Percentiles rank a stretch among this genome's conserved stretches.
These are phyloP conservation scores for Annulohypoxylon maeteangense DNA, from an alignment of 495 filamentous ascomycete genomes.

Conservation along the genomic window DNA sequence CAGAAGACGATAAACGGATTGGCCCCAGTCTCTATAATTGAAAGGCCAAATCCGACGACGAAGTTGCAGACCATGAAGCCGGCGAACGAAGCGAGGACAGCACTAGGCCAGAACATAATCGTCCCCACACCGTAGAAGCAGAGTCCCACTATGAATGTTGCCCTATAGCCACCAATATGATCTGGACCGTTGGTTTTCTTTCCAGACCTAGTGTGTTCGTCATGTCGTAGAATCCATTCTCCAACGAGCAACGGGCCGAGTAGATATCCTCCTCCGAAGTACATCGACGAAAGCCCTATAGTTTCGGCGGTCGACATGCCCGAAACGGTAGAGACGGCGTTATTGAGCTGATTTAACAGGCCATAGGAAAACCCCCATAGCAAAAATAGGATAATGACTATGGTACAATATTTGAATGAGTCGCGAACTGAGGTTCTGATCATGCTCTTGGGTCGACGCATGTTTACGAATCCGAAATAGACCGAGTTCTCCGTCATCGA, in stretches of 20 bases:
- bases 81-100: constrained; percentile 67
- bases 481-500: constrained; percentile 49
- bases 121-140: constrained; percentile 70
- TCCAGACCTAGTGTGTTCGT: constrained; percentile 56
- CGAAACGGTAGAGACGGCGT: constrained; percentile 58
- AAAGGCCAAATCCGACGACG: constrained; percentile 73
- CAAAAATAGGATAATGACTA: constrained; percentile 85
- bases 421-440: constrained; percentile 62
- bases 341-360: constrained; percentile 79
- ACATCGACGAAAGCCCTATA: constrained; percentile 54
- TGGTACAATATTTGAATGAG: constrained; percentile 61
- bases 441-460: constrained; percentile 82
- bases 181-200: constrained; percentile 40
- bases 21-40: constrained; percentile 72
- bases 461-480: constrained; percentile 86
- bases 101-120: constrained; percentile 75
- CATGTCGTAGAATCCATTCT: constrained; percentile 71
- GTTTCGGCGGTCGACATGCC: constrained; percentile 51
- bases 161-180: constrained; percentile 48
- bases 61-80: constrained; percentile 73
- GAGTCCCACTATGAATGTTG: constrained; percentile 61
- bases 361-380: constrained; percentile 91
- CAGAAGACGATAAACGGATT: constrained; percentile 75
- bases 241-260: constrained; percentile 72
- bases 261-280: constrained; percentile 68